A percentile compares a stretch with the other conserved stretches of the same genome.
These are phyloP conservation scores for Podila verticillata DNA, from an alignment of 192 early-diverging fungal species.

Conservation along the genomic window DNA sequence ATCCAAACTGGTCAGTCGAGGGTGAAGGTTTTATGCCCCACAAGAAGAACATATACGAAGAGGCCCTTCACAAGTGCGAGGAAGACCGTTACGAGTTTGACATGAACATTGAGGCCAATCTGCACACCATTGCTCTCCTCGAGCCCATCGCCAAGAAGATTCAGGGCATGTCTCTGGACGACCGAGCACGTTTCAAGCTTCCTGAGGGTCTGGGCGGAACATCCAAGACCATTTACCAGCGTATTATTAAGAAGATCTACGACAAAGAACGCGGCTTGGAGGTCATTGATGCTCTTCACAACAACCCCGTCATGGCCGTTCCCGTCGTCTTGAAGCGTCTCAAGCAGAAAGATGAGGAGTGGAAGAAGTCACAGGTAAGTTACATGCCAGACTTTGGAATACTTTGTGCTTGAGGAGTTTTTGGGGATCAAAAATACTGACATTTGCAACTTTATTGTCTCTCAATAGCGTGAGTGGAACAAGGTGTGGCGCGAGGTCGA, in stretches of 20 bases:
- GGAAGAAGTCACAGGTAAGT: constrained; percentile 84
- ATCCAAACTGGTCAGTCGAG: constrained; percentile 92
- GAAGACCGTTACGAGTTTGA: constrained; percentile 96
- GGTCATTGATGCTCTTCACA: constrained; percentile 92
- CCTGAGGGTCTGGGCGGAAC: constrained; percentile 82
- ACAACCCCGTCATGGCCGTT: constrained; percentile 89
- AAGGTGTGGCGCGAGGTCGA: constrained; percentile 98
- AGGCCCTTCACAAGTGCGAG: constrained; percentile 94
- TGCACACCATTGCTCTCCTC: constrained; percentile 87
- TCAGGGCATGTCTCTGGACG: constrained; percentile 82
- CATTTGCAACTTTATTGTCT: neutral
- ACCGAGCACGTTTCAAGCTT: constrained; percentile 76
- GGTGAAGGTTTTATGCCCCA: constrained; percentile 89
- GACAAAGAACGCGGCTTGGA: constrained; percentile 87
- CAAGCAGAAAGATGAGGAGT: constrained; percentile 99
- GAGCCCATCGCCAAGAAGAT: constrained; percentile 92
- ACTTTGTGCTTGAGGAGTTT: neutral
- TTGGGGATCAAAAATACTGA: neutral
- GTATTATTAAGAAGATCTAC: constrained; percentile 97
- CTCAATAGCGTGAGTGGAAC: constrained; percentile 87
- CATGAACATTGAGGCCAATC: constrained; percentile 94
- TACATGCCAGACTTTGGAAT: neutral
- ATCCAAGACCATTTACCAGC: constrained; percentile 88
- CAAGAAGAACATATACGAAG: constrained; percentile 93
- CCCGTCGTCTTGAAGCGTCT: constrained; percentile 94